phyloP scores from a whole-genome alignment of 2,329 filamentous ascomycete genomes.

The Aspergillus ustus region DNA sequence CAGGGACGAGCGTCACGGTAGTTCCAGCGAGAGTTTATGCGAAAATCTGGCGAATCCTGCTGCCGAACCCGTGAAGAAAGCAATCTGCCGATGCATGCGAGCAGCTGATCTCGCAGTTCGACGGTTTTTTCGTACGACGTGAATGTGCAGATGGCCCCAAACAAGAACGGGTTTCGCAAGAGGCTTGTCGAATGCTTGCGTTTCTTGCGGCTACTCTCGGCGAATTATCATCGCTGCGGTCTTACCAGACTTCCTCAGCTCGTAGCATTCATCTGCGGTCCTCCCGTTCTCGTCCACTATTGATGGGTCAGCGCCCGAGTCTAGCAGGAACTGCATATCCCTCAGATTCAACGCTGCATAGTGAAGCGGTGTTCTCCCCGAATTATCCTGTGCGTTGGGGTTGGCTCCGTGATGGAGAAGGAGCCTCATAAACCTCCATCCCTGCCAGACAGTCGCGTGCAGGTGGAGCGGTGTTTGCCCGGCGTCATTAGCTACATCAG shows the following conservation, averaged over 20 bases:
- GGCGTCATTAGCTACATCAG: too few species aligned
- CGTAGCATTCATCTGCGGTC: too few species aligned
- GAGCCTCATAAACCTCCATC: too few species aligned
- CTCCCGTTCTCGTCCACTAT: too few species aligned
- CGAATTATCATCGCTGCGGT: background rate
- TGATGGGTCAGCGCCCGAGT: background rate
- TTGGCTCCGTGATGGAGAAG: background rate
- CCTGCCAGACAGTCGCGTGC: background rate
- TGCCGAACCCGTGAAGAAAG: background rate
- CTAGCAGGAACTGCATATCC: background rate
- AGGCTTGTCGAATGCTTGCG: background rate
- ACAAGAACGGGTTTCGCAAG: background rate
- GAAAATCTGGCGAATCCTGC: background rate
- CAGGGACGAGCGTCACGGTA: background rate
- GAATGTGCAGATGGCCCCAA: background rate
- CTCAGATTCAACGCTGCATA: background rate
- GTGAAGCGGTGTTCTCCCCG: background rate
- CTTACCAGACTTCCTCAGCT: too few species aligned
- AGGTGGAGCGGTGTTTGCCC: background rate
- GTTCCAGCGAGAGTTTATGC: slow-evolving; percentile 7
- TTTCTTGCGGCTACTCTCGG: background rate
- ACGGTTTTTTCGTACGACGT: background rate
- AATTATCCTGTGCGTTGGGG: background rate
- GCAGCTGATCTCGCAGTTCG: background rate
- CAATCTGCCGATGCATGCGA: background rate